phyloP scores from a whole-genome alignment of 2,329 filamentous ascomycete genomes.

The Dothistroma pini region DNA sequence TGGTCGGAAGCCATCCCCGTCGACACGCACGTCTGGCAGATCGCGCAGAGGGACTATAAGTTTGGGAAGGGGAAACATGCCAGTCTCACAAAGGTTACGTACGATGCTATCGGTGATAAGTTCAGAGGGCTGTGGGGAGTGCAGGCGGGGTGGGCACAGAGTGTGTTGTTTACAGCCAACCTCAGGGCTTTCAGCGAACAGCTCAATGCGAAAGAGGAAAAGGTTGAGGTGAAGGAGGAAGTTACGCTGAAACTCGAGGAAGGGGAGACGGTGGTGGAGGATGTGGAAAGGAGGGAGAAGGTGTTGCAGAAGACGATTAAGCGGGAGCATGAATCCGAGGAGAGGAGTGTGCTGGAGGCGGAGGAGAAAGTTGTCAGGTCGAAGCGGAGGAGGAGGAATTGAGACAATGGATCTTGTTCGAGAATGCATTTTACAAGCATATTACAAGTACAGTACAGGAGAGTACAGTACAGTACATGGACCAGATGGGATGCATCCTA shows the following conservation, averaged over 20 bases:
- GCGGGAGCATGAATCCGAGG: slow-evolving; percentile 37
- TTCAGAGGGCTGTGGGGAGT: slow-evolving; percentile 88
- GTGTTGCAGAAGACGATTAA: slow-evolving; percentile 40
- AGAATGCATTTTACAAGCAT: too few relatives aligned
- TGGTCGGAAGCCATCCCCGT: slow-evolving; percentile 96
- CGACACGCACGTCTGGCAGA: slow-evolving; percentile 98
- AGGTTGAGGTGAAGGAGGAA: slow-evolving; percentile 36
- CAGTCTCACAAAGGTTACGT: slow-evolving; percentile 81
- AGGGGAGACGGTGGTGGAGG: slow-evolving; percentile 26
- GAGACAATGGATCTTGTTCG: too few relatives aligned
- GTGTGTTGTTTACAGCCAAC: slow-evolving; percentile 92
- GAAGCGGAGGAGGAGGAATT: slow-evolving; percentile 36
- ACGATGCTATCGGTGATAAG: slow-evolving; percentile 84
- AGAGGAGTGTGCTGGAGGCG: slow-evolving; percentile 39
- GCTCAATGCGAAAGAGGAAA: slow-evolving; percentile 47
- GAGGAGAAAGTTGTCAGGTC: slow-evolving; percentile 37
- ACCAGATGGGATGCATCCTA: background rate
- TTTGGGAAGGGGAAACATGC: slow-evolving; percentile 81
- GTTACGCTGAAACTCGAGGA: slow-evolving; percentile 35
- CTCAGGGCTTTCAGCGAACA: slow-evolving; percentile 76
- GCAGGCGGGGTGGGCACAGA: slow-evolving; percentile 96
- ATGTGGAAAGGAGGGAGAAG: slow-evolving; percentile 34
- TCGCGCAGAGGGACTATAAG: slow-evolving; percentile 91
- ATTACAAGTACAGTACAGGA: background rate
- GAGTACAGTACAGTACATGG: background rate